Evolutionary conservation across 1,284 basidiomycete genomes (phyloP), one percentile per base, ranked within the genome.

Genomic region (Ustilago hordei): DNA sequence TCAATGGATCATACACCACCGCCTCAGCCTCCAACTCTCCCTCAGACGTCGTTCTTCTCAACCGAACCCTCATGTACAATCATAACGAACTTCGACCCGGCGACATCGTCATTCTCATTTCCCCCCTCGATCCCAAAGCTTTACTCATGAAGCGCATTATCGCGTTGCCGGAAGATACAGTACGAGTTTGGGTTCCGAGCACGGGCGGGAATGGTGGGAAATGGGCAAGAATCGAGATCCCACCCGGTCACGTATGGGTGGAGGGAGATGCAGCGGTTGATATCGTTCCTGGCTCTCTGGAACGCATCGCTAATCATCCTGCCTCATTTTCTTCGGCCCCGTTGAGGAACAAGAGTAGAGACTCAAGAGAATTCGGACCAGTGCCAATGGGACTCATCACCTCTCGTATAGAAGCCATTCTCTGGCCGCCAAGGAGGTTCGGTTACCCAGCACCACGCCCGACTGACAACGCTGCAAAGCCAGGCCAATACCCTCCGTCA

Each of bases 91-190:
- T 73, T 31, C 68, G 84, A 8, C 77, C 87, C 6, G 89, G 89
- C 2, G 89, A 90, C 66, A 87, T 90, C 41, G 88, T 89, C 12
- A 89, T 88, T 1, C 72, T 90, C 17, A 88, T 87, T 77, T 89
- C 88, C 8, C 89, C 89, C 1, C 80, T 86, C 34, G 86, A 89
- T 67, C 88, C 88, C 1, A 82, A 87, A 12, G 56, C 85, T 13
- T 79, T 89, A 11, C 85, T 89, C n/a, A 88, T 88, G 11, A 90
- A 90, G 71, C 87, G 89, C 1, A 88, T 90, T 54, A 82, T 90
- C 47, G 89, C 88, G 11, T 81, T 89, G 8, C 87, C 88, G 57
- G 88, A 88, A n/a, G 88, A 89, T 72, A 80, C 88, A 1, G 88
- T 89, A 54, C 76, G 85, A 13, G 87, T 88, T 0, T 82, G 76